Conservation (phyloP, 2,329 filamentous ascomycete genomes). For the Dryadomyces quercus-mongolicae region DNA sequence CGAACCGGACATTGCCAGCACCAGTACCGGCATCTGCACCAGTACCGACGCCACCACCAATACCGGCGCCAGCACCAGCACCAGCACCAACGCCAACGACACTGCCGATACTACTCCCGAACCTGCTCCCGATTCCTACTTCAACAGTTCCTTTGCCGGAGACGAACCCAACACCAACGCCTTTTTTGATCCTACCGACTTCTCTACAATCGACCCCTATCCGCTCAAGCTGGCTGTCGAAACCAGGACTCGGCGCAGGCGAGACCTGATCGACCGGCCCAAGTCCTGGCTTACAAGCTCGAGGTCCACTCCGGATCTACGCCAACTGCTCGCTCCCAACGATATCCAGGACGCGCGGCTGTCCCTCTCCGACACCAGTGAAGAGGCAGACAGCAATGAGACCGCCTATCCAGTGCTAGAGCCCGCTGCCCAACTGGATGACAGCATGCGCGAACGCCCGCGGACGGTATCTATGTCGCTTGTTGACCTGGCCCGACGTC, state of each 20-base stretch:
- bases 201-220: neutral
- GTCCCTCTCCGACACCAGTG: neutral
- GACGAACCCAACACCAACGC: neutral
- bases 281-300: conserved; percentile 40
- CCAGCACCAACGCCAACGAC: neutral
- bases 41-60: neutral
- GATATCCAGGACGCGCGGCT: conserved; percentile 2
- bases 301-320: conserved; percentile 27
- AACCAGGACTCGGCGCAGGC: conserved; percentile 21
- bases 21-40: neutral
- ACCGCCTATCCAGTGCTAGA: neutral
- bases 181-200: neutral
- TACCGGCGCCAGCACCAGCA: neutral
- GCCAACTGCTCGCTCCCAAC: conserved; percentile 18
- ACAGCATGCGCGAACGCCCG: conserved; percentile 13
- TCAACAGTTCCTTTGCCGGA: neutral
- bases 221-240: conserved; percentile 7
- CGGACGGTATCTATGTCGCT: conserved; percentile 33
- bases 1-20: neutral
- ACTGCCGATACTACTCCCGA: neutral
- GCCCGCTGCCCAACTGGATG: neutral
- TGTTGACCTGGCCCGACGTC: conserved; percentile 35
- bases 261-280: conserved; percentile 32
- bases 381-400: neutral
- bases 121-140: neutral